phyloP scores from a whole-genome alignment of 495 filamentous ascomycete genomes.

The Tuber borchii region DNA sequence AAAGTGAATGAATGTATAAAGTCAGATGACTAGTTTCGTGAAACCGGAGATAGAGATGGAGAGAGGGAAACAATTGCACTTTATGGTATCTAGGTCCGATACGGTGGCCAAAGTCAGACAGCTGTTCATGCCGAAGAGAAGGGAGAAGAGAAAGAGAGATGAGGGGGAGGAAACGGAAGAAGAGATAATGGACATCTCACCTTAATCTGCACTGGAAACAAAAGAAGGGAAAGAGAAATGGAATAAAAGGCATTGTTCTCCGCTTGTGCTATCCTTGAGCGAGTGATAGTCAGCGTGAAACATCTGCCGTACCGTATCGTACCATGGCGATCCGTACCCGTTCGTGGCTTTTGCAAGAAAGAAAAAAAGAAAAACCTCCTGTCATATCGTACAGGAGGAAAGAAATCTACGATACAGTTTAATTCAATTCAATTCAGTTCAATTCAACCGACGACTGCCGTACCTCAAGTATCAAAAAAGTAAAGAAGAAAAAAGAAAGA shows the following conservation, averaged over 20 bases:
- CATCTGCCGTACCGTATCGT: background rate
- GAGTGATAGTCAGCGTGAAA: background rate
- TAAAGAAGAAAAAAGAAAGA: background rate
- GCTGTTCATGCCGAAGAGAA: background rate
- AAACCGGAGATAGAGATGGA: background rate
- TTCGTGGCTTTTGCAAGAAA: background rate
- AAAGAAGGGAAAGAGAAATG: background rate
- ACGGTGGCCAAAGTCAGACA: background rate
- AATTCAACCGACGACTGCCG: background rate
- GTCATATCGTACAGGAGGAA: background rate
- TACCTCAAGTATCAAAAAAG: background rate
- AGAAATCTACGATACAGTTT: background rate
- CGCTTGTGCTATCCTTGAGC: background rate
- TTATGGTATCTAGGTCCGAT: background rate
- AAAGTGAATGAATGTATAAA: background rate
- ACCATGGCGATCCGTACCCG: background rate
- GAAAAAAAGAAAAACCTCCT: background rate
- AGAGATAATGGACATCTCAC: constrained; percentile 1
- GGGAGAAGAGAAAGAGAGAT: background rate
- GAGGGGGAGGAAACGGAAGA: background rate
- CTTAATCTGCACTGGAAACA: background rate
- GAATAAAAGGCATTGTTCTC: background rate
- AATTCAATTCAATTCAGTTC: background rate
- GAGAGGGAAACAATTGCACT: background rate
- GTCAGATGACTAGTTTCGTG: background rate